Conservation (phyloP, 2,329 filamentous ascomycete species). For the Ceratocystis cubensis region DNA sequence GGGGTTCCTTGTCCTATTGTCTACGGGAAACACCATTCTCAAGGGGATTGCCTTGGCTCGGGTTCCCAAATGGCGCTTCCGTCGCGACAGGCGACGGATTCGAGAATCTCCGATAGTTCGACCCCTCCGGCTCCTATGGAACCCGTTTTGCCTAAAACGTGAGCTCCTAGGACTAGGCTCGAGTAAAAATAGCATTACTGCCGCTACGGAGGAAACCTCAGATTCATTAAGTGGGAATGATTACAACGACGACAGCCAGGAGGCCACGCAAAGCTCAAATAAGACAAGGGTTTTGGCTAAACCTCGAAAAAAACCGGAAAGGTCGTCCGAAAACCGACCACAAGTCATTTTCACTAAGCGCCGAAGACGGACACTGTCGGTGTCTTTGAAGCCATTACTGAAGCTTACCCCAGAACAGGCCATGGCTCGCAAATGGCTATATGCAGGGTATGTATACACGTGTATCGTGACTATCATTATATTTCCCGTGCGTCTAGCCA, state of each 20-base stretch:
- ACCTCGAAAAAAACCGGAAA: background rate
- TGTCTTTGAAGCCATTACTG: conserved; percentile 59
- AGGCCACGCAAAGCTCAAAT: background rate
- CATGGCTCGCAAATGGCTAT: conserved; percentile 63
- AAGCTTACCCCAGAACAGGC: conserved; percentile 72
- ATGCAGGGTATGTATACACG: conserved; percentile 66
- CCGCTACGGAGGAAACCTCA: background rate
- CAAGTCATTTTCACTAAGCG: conserved; percentile 38
- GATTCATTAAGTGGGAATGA: background rate
- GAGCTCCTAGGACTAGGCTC: conserved; percentile 23
- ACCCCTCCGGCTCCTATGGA: conserved; percentile 11
- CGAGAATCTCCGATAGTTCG: background rate
- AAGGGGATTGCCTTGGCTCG: conserved; percentile 79
- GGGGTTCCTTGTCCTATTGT: conserved; percentile 61
- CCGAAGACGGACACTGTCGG: conserved; percentile 51
- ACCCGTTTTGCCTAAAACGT: conserved; percentile 17
- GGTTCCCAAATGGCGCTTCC: conserved; percentile 84
- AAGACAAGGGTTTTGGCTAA: background rate
- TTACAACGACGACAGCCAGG: background rate
- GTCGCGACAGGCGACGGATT: conserved; percentile 34
- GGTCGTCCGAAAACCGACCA: background rate
- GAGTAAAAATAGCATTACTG: conserved; percentile 24
- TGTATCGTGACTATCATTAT: conserved; percentile 55
- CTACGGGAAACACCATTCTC: conserved; percentile 59
- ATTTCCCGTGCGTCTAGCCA: conserved; percentile 56